Percentiles rank a stretch among this genome's conserved stretches.
phyloP scores from a whole-genome alignment of 2,329 filamentous ascomycete genomes.

The Dothideomycetes sp. region DNA sequence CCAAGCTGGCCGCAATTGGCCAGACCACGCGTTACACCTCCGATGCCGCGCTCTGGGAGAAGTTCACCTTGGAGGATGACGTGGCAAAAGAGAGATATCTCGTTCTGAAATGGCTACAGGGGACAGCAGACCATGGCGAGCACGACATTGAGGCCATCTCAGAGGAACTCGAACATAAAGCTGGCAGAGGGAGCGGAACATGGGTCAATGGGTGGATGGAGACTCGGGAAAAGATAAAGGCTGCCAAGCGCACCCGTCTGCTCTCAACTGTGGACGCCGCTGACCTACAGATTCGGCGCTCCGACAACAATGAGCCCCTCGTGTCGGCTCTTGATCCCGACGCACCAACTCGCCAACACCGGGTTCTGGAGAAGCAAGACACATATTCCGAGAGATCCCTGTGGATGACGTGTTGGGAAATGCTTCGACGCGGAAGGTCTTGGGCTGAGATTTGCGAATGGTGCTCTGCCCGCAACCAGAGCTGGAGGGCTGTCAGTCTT shows the following conservation, averaged over 20 bases:
- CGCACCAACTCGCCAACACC: conserved; percentile 66
- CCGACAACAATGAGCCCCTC: conserved; percentile 49
- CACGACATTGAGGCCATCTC: conserved; percentile 67
- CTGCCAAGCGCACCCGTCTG: conserved; percentile 67
- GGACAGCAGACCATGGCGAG: conserved; percentile 55
- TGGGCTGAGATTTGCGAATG: conserved; percentile 68
- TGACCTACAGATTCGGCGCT: conserved; percentile 36
- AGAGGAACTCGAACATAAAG: conserved; percentile 55
- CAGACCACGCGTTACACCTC: conserved; percentile 40
- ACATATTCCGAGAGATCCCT: conserved; percentile 81
- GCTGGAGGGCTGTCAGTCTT: conserved; percentile 78
- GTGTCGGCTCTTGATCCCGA: conserved; percentile 90
- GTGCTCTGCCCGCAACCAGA: conserved; percentile 75
- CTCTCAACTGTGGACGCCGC: conserved; percentile 32
- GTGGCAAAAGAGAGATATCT: conserved; percentile 67
- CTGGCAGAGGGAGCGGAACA: conserved; percentile 60
- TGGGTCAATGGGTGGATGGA: conserved; percentile 88
- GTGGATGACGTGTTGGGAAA: conserved; percentile 90
- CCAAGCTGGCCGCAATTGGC: conserved; percentile 20
- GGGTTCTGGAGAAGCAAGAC: conserved; percentile 69
- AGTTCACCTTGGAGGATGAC: conserved; percentile 64
- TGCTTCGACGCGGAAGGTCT: conserved; percentile 72
- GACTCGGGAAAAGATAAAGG: conserved; percentile 81
- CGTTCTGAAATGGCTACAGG: conserved; percentile 78
- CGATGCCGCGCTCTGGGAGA: conserved; percentile 55